These are phyloP conservation scores for Galerina marginata DNA, from an alignment of 768 basidiomycete genomes.

Conservation along the genomic window DNA sequence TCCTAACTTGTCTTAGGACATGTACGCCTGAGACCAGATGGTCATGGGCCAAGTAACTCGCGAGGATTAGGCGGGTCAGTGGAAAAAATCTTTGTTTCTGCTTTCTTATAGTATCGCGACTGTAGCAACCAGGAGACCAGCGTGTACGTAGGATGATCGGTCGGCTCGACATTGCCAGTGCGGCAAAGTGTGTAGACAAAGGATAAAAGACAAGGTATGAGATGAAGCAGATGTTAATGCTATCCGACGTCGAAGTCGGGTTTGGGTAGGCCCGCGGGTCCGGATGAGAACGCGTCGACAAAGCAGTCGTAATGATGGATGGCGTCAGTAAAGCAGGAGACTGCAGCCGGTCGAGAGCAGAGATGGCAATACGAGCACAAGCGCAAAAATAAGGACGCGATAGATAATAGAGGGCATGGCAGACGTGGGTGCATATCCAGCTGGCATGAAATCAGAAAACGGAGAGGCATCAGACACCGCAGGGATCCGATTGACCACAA, in stretches of 20 bases:
- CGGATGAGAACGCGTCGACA: too few relatives aligned
- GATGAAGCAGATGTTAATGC: not conserved
- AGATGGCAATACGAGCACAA: not conserved
- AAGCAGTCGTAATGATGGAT: not conserved
- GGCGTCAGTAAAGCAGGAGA: not conserved
- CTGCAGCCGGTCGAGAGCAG: not conserved
- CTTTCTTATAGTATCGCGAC: too few relatives aligned
- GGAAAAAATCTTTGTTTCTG: too few relatives aligned
- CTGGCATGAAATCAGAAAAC: too few relatives aligned
- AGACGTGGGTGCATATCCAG: slow-evolving; percentile 2
- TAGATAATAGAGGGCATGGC: not conserved
- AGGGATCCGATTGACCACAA: too few relatives aligned
- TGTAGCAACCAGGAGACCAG: too few relatives aligned
- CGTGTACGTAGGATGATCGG: too few relatives aligned
- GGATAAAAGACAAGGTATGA: slow-evolving; percentile 6
- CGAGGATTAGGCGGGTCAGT: too few relatives aligned
- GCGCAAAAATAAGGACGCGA: not conserved
- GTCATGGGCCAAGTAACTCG: too few relatives aligned
- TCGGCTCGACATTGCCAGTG: not conserved
- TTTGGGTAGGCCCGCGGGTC: not conserved
- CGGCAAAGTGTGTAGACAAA: not conserved
- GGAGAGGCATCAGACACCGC: too few relatives aligned
- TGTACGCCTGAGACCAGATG: too few relatives aligned
- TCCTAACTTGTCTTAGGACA: too few relatives aligned
- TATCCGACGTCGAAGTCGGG: not conserved